Percentiles rank a stretch among this genome's conserved stretches.
Conservation (phyloP, 2,329 filamentous ascomycete species). For the Apiospora rasikravindrae region DNA sequence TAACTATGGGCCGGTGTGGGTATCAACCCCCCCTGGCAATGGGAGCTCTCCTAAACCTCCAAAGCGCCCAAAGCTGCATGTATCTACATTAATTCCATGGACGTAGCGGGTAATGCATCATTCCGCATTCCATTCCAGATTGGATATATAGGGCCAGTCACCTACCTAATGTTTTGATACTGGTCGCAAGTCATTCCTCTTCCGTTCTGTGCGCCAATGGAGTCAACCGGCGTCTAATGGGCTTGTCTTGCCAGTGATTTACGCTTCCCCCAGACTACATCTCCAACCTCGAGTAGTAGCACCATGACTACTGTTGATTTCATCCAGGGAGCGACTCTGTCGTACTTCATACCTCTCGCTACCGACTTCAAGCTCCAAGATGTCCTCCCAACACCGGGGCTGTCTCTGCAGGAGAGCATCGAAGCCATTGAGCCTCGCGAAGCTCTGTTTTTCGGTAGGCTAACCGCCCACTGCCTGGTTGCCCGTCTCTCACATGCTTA, state of each 20-base stretch:
- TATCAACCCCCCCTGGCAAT: too few species aligned
- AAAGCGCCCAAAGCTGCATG: background rate
- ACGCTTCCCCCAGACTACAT: background rate
- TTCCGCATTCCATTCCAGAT: background rate
- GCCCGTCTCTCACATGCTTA: constrained; percentile 51
- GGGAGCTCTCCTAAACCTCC: background rate
- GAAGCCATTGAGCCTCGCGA: constrained; percentile 66
- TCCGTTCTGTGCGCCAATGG: background rate
- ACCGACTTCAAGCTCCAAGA: constrained; percentile 61
- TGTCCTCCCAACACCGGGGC: constrained; percentile 50
- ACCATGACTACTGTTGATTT: constrained; percentile 49
- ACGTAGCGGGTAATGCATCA: background rate
- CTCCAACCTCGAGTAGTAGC: constrained; percentile 26
- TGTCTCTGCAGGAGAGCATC: constrained; percentile 51
- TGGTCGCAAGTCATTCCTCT: background rate
- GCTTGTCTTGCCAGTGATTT: background rate
- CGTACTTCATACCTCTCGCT: constrained; percentile 63
- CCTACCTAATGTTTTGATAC: background rate
- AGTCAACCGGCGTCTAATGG: background rate
- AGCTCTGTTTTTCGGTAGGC: constrained; percentile 74
- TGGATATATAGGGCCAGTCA: background rate
- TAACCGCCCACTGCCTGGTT: constrained; percentile 32
- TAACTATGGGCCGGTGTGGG: too few species aligned
- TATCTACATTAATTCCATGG: too few species aligned
- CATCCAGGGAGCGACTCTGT: constrained; percentile 62